Percentiles rank a stretch among this genome's conserved stretches.
These are phyloP conservation scores for Styphnolobium japonicum DNA, from an alignment of 306 rosid genomes.

Conservation along the genomic window DNA sequence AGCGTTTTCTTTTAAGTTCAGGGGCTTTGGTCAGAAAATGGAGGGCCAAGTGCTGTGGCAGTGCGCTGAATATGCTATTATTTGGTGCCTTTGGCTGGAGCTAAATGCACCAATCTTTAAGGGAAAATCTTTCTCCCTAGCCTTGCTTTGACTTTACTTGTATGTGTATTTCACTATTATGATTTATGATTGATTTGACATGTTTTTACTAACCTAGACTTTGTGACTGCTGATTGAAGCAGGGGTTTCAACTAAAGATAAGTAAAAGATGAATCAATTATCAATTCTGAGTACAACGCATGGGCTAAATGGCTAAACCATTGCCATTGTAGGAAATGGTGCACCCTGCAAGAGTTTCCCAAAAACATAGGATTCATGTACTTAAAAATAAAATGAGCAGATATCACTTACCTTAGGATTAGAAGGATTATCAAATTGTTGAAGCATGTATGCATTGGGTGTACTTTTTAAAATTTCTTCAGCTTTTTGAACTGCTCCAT, in stretches of 20 bases:
- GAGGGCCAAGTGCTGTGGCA: neutral
- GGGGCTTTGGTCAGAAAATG: slow-evolving; percentile 10
- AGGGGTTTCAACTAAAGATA: slow-evolving; percentile 7
- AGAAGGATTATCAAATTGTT: slow-evolving; percentile 97
- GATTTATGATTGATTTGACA: neutral
- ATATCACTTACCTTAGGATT: slow-evolving; percentile 82
- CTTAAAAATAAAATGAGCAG: neutral
- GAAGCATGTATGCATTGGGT: slow-evolving; percentile 88
- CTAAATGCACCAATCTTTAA: neutral
- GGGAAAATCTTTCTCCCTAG: neutral
- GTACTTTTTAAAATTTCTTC: slow-evolving; percentile 85
- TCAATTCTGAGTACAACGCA: neutral
- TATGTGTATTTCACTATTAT: neutral
- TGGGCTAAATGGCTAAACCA: neutral
- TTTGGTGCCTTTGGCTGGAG: neutral
- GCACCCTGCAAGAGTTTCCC: neutral
- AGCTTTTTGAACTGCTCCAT: slow-evolving; percentile 97
- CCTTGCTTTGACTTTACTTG: neutral
- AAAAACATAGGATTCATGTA: neutral
- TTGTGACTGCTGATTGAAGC: slow-evolving; percentile 7
- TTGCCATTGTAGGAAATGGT: neutral
- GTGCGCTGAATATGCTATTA: neutral
- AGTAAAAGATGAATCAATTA: slow-evolving; percentile 8
- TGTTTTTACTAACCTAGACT: slow-evolving; percentile 2
- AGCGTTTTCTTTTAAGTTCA: neutral